Evolutionary conservation across 805 yeast species (phyloP), one percentile per base, ranked within the genome.

Genomic region (Priceomyces fermenticarens): DNA sequence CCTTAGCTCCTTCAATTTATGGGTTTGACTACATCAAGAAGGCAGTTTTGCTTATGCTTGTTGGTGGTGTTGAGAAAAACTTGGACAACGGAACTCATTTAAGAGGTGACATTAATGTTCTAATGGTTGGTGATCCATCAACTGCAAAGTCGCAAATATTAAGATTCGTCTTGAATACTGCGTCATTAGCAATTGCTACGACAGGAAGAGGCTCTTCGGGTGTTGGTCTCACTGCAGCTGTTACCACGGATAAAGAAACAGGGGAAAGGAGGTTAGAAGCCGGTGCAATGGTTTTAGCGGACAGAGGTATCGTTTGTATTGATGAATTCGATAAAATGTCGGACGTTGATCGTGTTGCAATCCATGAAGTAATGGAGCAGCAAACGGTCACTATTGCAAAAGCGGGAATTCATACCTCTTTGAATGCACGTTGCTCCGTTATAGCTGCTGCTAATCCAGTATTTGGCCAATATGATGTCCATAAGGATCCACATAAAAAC

Each of bases 171-270:
- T 73, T 93, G 47, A 93, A 91, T 60, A 91, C 98, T 1, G 99
- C 99, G 1, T 74, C 95, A 1, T 72, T 93, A 52, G 98, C 98
- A 3, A 89, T 93, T 52, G 97, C 98, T 20, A 93, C 99, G 1
- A 93, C 99, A 0, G 99, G 99, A 72, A 82, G 96, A 63, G 99
- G 99, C 48, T 91, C 98, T n/a, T 90, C 98, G 1, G 99, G 99
- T 63, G 99, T 93, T 34, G 99, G 99, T 88, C 77, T 93, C 56
- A 93, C 99, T 0, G 99, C 99, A 13, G 99, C 99, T 1, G 99
- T 93, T 2, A 90, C 97, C 5, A 78, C 90, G 1, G 99, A 93
- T 64, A 85, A 83, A 55, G 99, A 93, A 63, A 93, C 99, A 0
- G 98, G 98, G 45, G 99, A 93, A 67, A 77, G 97, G 55, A 78